phyloP scores from a whole-genome alignment of 345 rosid species.

The Stellera chamaejasme region DNA sequence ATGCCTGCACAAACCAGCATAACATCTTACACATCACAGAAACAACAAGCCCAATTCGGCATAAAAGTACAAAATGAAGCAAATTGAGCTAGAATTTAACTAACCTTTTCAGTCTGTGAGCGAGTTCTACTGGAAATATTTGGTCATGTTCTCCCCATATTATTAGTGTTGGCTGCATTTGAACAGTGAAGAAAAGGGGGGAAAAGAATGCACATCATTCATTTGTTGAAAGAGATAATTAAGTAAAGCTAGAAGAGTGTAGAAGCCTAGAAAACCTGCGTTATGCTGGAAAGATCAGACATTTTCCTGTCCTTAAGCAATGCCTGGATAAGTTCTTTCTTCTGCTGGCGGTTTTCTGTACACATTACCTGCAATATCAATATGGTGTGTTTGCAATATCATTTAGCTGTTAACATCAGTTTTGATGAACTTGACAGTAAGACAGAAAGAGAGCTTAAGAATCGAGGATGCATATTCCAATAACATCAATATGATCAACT shows the following conservation, averaged over 20 bases:
- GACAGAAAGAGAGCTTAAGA: too few relatives aligned
- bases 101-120: slow-evolving; percentile 51
- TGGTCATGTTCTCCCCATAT: slow-evolving; percentile 78
- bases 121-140: slow-evolving; percentile 67
- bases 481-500: too few relatives aligned
- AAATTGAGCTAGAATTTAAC: neutral
- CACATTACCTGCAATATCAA: slow-evolving; percentile 51
- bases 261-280: slow-evolving; percentile 32
- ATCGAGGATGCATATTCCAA: neutral
- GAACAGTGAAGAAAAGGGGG: neutral
- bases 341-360: slow-evolving; percentile 53
- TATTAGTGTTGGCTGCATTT: slow-evolving; percentile 49
- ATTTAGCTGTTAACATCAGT: too few relatives aligned
- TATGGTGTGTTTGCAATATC: neutral
- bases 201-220: neutral
- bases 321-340: slow-evolving; percentile 51
- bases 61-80: neutral
- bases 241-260: neutral
- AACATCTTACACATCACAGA: neutral
- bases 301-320: slow-evolving; percentile 58
- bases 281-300: slow-evolving; percentile 53
- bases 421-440: too few relatives aligned
- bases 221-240: neutral
- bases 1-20: slow-evolving; percentile 28
- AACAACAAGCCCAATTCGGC: too few relatives aligned